Percentiles rank a stretch among this genome's conserved stretches.
These are phyloP conservation scores for Aspergillus cavernicola DNA, from an alignment of 495 filamentous ascomycete species.

Conservation along the genomic window DNA sequence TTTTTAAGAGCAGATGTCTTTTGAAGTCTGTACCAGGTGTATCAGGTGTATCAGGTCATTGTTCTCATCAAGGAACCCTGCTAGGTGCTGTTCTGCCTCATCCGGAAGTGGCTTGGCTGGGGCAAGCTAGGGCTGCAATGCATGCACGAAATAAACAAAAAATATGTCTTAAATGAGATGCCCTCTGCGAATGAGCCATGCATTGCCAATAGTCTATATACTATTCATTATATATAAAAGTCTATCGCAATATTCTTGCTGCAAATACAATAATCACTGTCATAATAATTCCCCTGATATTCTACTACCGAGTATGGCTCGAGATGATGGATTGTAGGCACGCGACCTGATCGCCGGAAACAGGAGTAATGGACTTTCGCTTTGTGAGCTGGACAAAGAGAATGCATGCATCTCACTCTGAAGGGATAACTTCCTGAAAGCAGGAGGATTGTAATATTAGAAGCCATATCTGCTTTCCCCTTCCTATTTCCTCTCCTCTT, in stretches of 20 bases:
- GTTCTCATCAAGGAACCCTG: neutral
- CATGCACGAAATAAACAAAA: conserved; percentile 1
- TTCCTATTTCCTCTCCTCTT: neutral
- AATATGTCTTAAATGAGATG: neutral
- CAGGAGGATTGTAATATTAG: conserved; percentile 5
- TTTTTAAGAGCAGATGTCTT: too few species aligned
- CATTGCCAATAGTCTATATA: too few species aligned
- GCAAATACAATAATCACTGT: too few species aligned
- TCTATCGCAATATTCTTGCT: too few species aligned
- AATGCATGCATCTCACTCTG: conserved; percentile 2
- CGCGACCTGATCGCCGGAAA: conserved; percentile 15
- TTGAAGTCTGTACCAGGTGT: too few species aligned
- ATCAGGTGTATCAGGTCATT: neutral
- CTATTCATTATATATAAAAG: too few species aligned
- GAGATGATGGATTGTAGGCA: conserved; percentile 1
- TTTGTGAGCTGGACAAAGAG: conserved; percentile 2
- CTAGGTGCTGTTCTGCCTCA: neutral
- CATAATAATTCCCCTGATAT: too few species aligned
- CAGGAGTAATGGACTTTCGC: neutral
- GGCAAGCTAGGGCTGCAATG: conserved; percentile 6
- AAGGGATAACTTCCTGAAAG: conserved; percentile 10
- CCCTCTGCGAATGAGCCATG: neutral
- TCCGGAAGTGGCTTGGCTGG: conserved; percentile 1
- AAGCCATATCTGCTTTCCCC: neutral
- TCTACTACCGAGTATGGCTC: too few species aligned